These are phyloP conservation scores for Wickerhamomyces sp. DNA, from an alignment of 1,139 yeast genomes.

Conservation along the genomic window DNA sequence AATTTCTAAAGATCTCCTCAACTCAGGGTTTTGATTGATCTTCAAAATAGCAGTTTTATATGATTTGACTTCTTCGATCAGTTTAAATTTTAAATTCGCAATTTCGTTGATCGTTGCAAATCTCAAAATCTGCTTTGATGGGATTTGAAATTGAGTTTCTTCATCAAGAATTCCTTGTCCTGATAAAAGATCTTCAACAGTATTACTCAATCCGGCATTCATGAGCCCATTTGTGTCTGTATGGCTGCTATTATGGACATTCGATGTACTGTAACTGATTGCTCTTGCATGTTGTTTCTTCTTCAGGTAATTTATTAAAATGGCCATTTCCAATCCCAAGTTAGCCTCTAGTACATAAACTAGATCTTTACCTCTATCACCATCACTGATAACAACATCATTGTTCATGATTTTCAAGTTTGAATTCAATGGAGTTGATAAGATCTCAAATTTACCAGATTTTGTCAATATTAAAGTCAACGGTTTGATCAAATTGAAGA, in stretches of 20 bases:
- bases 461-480: constrained; percentile 77
- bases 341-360: constrained; percentile 71
- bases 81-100: constrained; percentile 30
- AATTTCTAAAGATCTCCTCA: constrained; percentile 35
- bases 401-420: constrained; percentile 54
- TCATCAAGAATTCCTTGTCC: constrained; percentile 34
- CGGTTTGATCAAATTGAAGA: constrained; percentile 27
- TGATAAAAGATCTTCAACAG: constrained; percentile 18
- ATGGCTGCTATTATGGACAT: constrained; percentile 1
- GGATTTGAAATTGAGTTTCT: constrained; percentile 33
- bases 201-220: constrained; percentile 9
- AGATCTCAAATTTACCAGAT: constrained; percentile 81
- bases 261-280: constrained; percentile 37
- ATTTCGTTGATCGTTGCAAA: constrained; percentile 35
- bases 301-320: constrained; percentile 72
- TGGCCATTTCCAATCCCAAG: constrained; percentile 71
- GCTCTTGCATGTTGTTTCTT: constrained; percentile 77
- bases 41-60: constrained; percentile 35
- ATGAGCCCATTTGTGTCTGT: constrained; percentile 2
- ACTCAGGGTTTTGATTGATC: constrained; percentile 18
- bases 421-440: constrained; percentile 55
- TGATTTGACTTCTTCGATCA: constrained; percentile 42
- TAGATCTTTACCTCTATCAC: constrained; percentile 92
- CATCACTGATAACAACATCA: constrained; percentile 91
- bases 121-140: constrained; percentile 44